Evolutionary conservation across 2,329 filamentous ascomycete species (phyloP).

Genomic region (Xylaria sp.): DNA sequence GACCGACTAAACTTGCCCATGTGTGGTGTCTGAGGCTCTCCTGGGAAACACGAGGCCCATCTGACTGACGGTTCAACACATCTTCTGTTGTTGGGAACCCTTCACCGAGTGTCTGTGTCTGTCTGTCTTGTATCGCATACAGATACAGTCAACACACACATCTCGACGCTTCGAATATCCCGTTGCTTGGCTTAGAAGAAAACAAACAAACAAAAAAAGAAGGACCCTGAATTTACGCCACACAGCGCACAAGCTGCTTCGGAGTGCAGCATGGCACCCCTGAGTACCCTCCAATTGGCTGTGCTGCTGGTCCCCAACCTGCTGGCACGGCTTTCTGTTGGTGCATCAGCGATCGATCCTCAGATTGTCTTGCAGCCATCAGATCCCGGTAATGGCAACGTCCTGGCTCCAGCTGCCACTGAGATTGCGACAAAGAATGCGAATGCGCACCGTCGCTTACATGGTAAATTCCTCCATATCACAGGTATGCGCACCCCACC

Average conservation of each 20-base stretch:
- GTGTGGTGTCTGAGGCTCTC: neutral
- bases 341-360: conserved; percentile 23
- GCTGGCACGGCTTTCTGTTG: conserved; percentile 26
- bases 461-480: conserved; percentile 79
- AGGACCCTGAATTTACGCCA: neutral
- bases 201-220: neutral
- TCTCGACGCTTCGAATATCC: too few relatives aligned
- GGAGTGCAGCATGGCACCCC: conserved; percentile 23
- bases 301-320: conserved; percentile 24
- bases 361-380: conserved; percentile 29
- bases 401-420: conserved; percentile 14
- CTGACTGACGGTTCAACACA: too few relatives aligned
- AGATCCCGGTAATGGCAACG: conserved; percentile 17
- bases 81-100: too few relatives aligned
- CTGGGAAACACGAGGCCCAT: too few relatives aligned
- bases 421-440: too few relatives aligned
- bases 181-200: too few relatives aligned
- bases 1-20: neutral
- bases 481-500: conserved; percentile 57
- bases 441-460: conserved; percentile 42
- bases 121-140: neutral
- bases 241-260: conserved; percentile 14
- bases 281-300: conserved; percentile 20
- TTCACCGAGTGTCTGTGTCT: neutral
- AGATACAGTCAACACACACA: too few relatives aligned